These are phyloP conservation scores for Cenchrus purpureus DNA, from an alignment of 176 grass and related monocot species.

Conservation along the genomic window DNA sequence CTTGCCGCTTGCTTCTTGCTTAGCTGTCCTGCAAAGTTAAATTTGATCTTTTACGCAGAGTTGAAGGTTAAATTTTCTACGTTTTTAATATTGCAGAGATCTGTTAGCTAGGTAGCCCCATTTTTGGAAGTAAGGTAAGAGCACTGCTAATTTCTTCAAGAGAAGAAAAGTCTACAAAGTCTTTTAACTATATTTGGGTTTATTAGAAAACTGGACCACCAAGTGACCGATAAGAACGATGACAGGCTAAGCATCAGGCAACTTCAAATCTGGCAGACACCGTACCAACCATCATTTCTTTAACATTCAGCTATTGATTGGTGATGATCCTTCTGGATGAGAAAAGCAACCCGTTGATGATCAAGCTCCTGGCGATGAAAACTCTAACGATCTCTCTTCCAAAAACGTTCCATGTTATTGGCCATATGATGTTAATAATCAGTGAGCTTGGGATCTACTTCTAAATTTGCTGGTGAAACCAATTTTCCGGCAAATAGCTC, in stretches of 20 bases:
- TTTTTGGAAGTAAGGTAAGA: neutral
- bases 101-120: too few relatives aligned
- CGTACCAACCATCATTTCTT: neutral
- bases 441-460: too few relatives aligned
- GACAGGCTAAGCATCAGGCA: neutral
- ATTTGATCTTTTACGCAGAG: neutral
- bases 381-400: neutral
- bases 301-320: neutral
- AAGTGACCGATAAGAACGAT: neutral
- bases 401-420: neutral
- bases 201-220: neutral
- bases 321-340: neutral
- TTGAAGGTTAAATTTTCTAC: constrained; percentile 1
- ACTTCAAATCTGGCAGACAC: neutral
- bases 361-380: neutral
- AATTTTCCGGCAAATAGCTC: too few relatives aligned
- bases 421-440: too few relatives aligned
- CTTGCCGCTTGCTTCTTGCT: constrained; percentile 5
- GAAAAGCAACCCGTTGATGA: neutral
- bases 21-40: constrained; percentile 3
- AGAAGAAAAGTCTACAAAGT: neutral
- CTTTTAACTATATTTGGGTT: neutral
- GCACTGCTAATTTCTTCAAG: neutral
- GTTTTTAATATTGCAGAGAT: neutral
- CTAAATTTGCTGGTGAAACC: too few relatives aligned